Evolutionary conservation across 2,329 filamentous ascomycete species (phyloP), one percentile per base, ranked within the genome.

Genomic region (Phyllosticta citrichinensis): DNA sequence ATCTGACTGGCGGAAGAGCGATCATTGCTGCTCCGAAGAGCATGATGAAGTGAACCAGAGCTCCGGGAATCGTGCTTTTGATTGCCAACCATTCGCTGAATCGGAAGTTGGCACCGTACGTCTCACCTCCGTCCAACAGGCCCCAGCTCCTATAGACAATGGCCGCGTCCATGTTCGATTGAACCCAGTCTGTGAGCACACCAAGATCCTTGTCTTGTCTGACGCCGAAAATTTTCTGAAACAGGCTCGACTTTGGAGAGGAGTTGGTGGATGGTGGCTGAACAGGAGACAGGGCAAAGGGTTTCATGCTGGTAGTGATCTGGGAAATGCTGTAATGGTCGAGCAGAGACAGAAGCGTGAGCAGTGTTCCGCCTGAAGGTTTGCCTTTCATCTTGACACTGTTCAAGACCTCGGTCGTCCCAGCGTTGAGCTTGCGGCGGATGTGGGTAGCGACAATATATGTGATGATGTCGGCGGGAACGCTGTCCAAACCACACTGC

Each of bases 131-230:
- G 6, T 58, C 60, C 27, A 82, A 80, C 25, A 87, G 70, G 10
- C 80, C 81, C 75, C 83, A 85, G 53, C 79, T 83, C 61, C 84
- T 80, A 66, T 86, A 79, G 25, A 86, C 81, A 62, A 84, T 81
- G 33, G 80, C 78, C 47, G 76, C 73, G 63, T 87, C 84, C 9
- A 79, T 76, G 9, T 76, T 70, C 2, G 78, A 81, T 64, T 80
- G 77, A 0, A 81, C 70, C 11, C 79, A 81, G 50, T 78, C 80
- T 8, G 83, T 82, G 55, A 86, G 75, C 1, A 78, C 74, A n/a
- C 84, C 84, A 3, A 87, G 75, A 62, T 83, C 82, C 17, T 77
- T 77, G 33, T 84, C 76, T 17, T 74, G 73, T 58, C 79, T 78
- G 12, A 83, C 74, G 11, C 84, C 84, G 11, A 83, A 74, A 9